Evolutionary conservation across 2,329 filamentous ascomycete species (phyloP).

Genomic region (Corynespora cassiicola): DNA sequence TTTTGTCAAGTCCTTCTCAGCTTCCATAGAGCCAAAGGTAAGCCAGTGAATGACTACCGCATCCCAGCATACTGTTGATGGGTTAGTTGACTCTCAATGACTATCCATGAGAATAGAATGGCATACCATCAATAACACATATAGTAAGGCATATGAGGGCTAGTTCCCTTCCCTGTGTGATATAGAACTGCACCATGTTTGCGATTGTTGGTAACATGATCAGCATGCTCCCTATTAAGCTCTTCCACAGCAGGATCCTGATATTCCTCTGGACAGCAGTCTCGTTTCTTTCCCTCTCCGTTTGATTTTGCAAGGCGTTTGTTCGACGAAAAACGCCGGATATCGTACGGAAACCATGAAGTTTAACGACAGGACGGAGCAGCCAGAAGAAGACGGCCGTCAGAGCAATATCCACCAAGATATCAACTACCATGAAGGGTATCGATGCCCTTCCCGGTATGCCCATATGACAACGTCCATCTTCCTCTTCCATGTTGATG

Average conservation of each 20-base stretch:
- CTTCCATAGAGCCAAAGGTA: conserved; percentile 64
- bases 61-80: conserved; percentile 23
- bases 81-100: not conserved
- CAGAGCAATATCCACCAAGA: conserved; percentile 40
- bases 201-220: conserved; percentile 45
- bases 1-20: too few relatives aligned
- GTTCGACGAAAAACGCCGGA: conserved; percentile 3
- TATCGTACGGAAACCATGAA: conserved; percentile 4
- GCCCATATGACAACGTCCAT: conserved; percentile 45
- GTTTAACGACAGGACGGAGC: conserved; percentile 30
- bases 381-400: conserved; percentile 46
- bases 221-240: conserved; percentile 35
- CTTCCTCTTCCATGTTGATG: conserved; percentile 27
- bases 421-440: conserved; percentile 42
- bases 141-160: conserved; percentile 47
- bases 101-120: too few relatives aligned
- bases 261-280: conserved; percentile 25
- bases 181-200: conserved; percentile 44
- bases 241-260: conserved; percentile 31
- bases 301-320: too few relatives aligned
- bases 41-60: conserved; percentile 62
- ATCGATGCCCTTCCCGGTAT: conserved; percentile 40
- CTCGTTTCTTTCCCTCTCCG: too few relatives aligned
- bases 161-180: conserved; percentile 37
- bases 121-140: conserved; percentile 47